Percentiles rank a stretch among this genome's conserved stretches.
phyloP scores from a whole-genome alignment of 2,329 filamentous ascomycete species.

The Rachicladosporium sp. region DNA sequence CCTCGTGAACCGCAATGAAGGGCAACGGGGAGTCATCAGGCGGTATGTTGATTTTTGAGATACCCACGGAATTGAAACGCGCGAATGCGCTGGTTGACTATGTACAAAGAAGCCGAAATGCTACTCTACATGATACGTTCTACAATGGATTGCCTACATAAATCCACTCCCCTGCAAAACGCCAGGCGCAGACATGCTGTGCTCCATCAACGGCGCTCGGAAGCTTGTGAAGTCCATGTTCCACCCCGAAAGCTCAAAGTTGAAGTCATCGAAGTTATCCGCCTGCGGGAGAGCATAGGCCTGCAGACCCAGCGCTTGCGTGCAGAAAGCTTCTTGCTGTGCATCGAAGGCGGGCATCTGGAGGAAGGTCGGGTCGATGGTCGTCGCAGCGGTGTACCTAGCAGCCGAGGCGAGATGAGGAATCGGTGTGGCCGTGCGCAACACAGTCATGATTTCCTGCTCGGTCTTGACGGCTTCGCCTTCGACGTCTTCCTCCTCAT shows the following conservation, averaged over 20 bases:
- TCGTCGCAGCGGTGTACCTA: not conserved
- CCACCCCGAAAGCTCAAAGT: no score
- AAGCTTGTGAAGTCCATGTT: not conserved
- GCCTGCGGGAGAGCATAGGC: constrained; percentile 1
- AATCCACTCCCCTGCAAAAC: no score
- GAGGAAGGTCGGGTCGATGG: not conserved
- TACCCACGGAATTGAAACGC: no score
- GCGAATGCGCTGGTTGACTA: no score
- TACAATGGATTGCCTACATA: no score
- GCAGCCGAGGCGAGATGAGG: not conserved
- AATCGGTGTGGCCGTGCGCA: not conserved
- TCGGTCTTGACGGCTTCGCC: not conserved
- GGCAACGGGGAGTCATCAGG: no score
- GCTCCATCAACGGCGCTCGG: constrained; percentile 10
- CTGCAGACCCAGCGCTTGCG: constrained; percentile 7
- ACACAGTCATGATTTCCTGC: not conserved
- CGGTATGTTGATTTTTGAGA: no score
- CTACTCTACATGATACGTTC: no score
- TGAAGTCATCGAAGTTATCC: constrained; percentile 5
- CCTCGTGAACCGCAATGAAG: no score
- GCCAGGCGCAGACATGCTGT: constrained; percentile 10
- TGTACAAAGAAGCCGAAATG: no score
- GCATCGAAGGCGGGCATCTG: constrained; percentile 1
- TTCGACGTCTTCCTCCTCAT: not conserved
- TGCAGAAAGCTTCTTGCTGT: constrained; percentile 6